Percentiles rank a stretch among this genome's conserved stretches.
phyloP scores from a whole-genome alignment of 176 grass and related monocot species.

The Zea mays region DNA sequence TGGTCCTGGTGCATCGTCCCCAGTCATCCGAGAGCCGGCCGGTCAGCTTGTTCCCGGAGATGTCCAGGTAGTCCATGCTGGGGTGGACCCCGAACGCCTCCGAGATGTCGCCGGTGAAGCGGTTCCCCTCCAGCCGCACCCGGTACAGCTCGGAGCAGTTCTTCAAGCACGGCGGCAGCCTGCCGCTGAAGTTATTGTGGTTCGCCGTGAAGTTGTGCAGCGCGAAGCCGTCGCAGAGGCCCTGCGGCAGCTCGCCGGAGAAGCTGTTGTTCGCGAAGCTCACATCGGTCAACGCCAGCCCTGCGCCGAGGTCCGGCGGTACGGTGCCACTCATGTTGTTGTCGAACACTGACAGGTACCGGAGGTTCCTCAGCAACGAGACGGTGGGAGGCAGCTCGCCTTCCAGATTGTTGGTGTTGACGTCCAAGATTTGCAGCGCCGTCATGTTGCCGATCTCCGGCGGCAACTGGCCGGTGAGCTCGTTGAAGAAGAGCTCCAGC shows the following conservation, averaged over 20 bases:
- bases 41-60: slow-evolving; percentile 59
- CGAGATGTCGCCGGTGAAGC: slow-evolving; percentile 72
- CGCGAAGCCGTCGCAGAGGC: slow-evolving; percentile 36
- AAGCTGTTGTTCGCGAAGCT: slow-evolving; percentile 68
- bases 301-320: slow-evolving; percentile 53
- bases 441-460: slow-evolving; percentile 62
- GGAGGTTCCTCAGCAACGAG: slow-evolving; percentile 41
- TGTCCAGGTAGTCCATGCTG: slow-evolving; percentile 53
- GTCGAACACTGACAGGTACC: slow-evolving; percentile 43
- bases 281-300: slow-evolving; percentile 25
- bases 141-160: slow-evolving; percentile 48
- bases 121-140: slow-evolving; percentile 61
- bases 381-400: slow-evolving; percentile 54
- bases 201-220: slow-evolving; percentile 52
- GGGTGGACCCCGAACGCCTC: slow-evolving; percentile 72
- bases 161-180: slow-evolving; percentile 64
- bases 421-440: slow-evolving; percentile 42
- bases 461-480: slow-evolving; percentile 54
- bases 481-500: slow-evolving; percentile 60
- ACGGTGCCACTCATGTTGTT: slow-evolving; percentile 61
- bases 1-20: slow-evolving; percentile 59
- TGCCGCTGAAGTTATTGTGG: slow-evolving; percentile 60
- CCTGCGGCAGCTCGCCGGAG: slow-evolving; percentile 56
- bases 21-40: slow-evolving; percentile 70
- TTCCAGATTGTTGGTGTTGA: slow-evolving; percentile 61